Evolutionary conservation across 129 eudicot genomes (phyloP).

Genomic region (Ambrosia artemisiifolia): DNA sequence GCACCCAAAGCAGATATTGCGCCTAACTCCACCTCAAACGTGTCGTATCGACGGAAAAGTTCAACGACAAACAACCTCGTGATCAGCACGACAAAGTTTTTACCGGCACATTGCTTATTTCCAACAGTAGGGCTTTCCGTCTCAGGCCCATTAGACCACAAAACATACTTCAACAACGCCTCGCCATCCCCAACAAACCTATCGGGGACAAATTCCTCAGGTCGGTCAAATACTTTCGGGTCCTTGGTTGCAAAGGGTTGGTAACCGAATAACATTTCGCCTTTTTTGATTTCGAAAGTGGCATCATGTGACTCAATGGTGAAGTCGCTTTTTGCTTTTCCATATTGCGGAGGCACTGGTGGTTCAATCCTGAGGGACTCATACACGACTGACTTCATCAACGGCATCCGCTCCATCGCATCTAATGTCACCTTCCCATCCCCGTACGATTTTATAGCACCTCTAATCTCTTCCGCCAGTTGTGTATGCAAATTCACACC

Average conservation of each 20-base stretch:
- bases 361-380: constrained; percentile 82
- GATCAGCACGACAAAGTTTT: constrained; percentile 72
- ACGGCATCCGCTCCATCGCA: constrained; percentile 74
- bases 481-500: constrained; percentile 54
- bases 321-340: constrained; percentile 54
- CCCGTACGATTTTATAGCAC: constrained; percentile 41
- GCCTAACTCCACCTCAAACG: constrained; percentile 48
- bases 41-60: constrained; percentile 57
- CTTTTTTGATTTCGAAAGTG: constrained; percentile 63
- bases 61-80: constrained; percentile 69
- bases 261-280: constrained; percentile 76
- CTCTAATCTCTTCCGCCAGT: constrained; percentile 65
- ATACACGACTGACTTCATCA: constrained; percentile 82
- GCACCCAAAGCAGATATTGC: constrained; percentile 48
- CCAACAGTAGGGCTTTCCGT: constrained; percentile 47
- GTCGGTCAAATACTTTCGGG: constrained; percentile 64
- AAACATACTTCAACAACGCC: constrained; percentile 56
- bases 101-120: constrained; percentile 90
- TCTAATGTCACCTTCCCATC: constrained; percentile 71
- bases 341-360: constrained; percentile 74
- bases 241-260: constrained; percentile 91
- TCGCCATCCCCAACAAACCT: constrained; percentile 85
- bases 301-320: constrained; percentile 79
- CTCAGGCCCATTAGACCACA: constrained; percentile 95
- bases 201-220: constrained; percentile 84